Conservation (phyloP, 1,284 basidiomycete genomes). For the Bjerkandera adusta region DNA sequence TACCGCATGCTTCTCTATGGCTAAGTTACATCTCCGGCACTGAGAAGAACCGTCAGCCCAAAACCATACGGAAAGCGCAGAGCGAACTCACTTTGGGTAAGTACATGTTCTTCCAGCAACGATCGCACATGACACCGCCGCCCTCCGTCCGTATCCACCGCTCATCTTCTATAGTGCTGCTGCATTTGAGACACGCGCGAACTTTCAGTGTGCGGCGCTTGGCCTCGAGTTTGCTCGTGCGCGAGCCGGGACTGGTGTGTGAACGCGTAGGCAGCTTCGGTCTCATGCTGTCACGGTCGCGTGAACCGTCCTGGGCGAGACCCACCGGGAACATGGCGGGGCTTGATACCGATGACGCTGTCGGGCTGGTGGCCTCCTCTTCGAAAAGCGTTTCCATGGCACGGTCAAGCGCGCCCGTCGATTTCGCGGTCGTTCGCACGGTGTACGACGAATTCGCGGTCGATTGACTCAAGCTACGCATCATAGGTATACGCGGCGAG, state of each 20-base stretch:
- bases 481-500: conserved; percentile 22
- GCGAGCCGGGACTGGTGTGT: conserved; percentile 46
- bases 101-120: conserved; percentile 93
- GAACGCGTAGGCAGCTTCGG: conserved; percentile 55
- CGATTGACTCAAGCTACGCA: conserved; percentile 27
- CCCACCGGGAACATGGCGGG: conserved; percentile 29
- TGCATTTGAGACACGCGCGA: conserved; percentile 66
- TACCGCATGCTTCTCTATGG: conserved; percentile 90
- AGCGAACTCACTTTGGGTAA: conserved; percentile 68
- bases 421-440: conserved; percentile 30
- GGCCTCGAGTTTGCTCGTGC: conserved; percentile 30
- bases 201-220: conserved; percentile 31
- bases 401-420: conserved; percentile 37
- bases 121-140: conserved; percentile 77
- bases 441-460: conserved; percentile 28
- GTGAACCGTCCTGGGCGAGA: conserved; percentile 28
- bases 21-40: conserved; percentile 81
- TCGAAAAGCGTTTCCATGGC: conserved; percentile 52
- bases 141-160: conserved; percentile 79
- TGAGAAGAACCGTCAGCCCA: conserved; percentile 29
- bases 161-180: conserved; percentile 68
- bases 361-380: conserved; percentile 35
- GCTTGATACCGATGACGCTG: conserved; percentile 20
- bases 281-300: conserved; percentile 38
- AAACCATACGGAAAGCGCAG: conserved; percentile 4